A percentile compares a stretch with the other conserved stretches of the same genome.
phyloP scores from a whole-genome alignment of 345 rosid species.

The Draba incana region DNA sequence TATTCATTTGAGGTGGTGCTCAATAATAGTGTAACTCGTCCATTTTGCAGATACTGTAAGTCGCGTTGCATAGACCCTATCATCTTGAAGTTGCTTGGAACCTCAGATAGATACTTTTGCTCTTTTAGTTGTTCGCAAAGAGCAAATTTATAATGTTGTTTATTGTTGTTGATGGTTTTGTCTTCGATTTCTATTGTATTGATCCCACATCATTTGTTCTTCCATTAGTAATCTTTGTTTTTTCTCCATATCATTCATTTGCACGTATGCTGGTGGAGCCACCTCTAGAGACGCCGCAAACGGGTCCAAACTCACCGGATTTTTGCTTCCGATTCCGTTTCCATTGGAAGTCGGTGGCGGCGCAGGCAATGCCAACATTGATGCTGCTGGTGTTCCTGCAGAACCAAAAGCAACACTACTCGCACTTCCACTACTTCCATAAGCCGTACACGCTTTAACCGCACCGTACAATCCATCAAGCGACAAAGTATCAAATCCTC shows the following conservation, averaged over 20 bases:
- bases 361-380: slow-evolving; percentile 59
- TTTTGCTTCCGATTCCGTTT: slow-evolving; percentile 35
- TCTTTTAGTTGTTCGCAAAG: background rate
- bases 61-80: background rate
- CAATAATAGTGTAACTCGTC: background rate
- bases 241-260: slow-evolving; percentile 71
- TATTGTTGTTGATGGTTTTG: slow-evolving; percentile 32
- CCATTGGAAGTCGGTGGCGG: slow-evolving; percentile 33
- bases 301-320: slow-evolving; percentile 47
- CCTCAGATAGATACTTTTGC: background rate
- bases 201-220: slow-evolving; percentile 75
- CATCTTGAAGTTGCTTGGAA: slow-evolving; percentile 1
- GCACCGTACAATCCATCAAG: slow-evolving; percentile 46
- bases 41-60: background rate
- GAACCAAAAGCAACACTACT: no score
- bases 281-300: slow-evolving; percentile 61
- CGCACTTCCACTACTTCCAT: no score
- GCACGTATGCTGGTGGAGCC: slow-evolving; percentile 65
- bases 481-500: slow-evolving; percentile 44
- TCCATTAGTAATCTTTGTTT: slow-evolving; percentile 60
- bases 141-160: no score
- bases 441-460: slow-evolving; percentile 31
- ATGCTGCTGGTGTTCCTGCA: slow-evolving; percentile 50
- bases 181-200: slow-evolving; percentile 61
- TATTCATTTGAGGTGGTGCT: background rate